phyloP scores from a whole-genome alignment of 2,329 filamentous ascomycete species.

The Lachnellula occidentalis region DNA sequence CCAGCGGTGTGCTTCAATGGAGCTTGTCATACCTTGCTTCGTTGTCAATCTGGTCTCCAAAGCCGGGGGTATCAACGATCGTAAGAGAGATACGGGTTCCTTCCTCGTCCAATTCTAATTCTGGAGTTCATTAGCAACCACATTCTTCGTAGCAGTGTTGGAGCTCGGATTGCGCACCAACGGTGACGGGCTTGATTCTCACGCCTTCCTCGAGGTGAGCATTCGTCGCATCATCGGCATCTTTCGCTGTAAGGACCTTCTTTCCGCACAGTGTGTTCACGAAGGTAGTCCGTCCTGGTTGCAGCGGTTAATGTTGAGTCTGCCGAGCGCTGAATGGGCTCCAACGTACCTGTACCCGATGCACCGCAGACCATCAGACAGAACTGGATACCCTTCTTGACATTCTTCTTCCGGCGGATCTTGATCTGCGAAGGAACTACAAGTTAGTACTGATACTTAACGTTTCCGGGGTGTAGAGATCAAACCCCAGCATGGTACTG shows the following conservation, averaged over 20 bases:
- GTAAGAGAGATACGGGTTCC: conserved; percentile 96
- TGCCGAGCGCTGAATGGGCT: conserved; percentile 1
- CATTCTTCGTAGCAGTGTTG: not conserved
- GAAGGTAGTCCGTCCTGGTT: conserved; percentile 87
- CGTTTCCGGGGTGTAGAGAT: conserved; percentile 16
- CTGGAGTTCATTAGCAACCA: conserved; percentile 43
- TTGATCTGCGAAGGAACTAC: conserved; percentile 61
- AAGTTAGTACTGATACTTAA: conserved; percentile 21
- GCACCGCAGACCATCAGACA: conserved; percentile 99
- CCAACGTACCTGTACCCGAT: conserved; percentile 82
- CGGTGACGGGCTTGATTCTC: conserved; percentile 96
- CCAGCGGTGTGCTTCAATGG: not conserved
- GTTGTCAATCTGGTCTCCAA: conserved; percentile 98
- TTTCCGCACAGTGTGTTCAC: conserved; percentile 99
- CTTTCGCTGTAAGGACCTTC: conserved; percentile 84
- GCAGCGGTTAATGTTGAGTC: conserved; percentile 15
- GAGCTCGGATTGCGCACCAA: conserved; percentile 58
- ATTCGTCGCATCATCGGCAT: conserved; percentile 80
- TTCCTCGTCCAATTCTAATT: conserved; percentile 95
- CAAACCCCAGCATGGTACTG: conserved; percentile 26
- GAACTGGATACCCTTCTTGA: conserved; percentile 88
- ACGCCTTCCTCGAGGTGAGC: conserved; percentile 95
- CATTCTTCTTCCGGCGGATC: conserved; percentile 99
- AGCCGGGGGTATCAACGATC: conserved; percentile 96
- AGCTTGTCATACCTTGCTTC: conserved; percentile 70